phyloP scores from a whole-genome alignment of 2,329 filamentous ascomycete genomes.

The Fusarium chuoi region DNA sequence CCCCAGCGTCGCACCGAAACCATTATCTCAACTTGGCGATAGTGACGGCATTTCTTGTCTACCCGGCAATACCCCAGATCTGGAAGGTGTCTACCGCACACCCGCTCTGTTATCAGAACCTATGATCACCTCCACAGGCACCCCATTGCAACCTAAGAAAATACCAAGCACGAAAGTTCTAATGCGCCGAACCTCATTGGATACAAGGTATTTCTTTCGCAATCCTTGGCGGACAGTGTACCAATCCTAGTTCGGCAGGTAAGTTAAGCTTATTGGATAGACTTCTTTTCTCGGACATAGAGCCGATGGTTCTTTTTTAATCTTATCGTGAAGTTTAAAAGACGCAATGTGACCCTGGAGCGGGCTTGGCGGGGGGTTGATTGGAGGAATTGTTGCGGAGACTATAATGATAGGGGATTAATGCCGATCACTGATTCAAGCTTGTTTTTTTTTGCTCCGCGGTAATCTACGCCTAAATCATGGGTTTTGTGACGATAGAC shows the following conservation, averaged over 20 bases:
- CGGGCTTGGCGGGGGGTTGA: background rate
- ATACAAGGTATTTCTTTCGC: background rate
- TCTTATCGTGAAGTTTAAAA: conserved; percentile 30
- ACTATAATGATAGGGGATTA: background rate
- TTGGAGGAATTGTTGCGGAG: background rate
- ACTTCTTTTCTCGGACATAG: background rate
- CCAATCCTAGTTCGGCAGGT: conserved; percentile 21
- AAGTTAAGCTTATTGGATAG: conserved; percentile 16
- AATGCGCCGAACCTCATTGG: background rate
- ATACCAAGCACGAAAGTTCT: conserved; percentile 5
- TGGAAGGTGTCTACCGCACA: conserved; percentile 20
- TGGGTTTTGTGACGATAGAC: background rate
- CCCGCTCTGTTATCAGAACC: background rate
- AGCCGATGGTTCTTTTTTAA: conserved; percentile 1
- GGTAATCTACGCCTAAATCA: background rate
- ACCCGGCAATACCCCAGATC: conserved; percentile 7
- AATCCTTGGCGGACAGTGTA: conserved; percentile 1
- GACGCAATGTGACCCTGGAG: background rate
- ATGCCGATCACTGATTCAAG: background rate
- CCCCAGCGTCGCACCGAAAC: background rate
- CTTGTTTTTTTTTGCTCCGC: background rate
- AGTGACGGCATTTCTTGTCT: conserved; percentile 10
- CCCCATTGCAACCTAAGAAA: background rate
- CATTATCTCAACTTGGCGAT: conserved; percentile 28
- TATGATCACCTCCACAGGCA: background rate